Conservation (phyloP, 2,329 filamentous ascomycete genomes). For the Biscogniauxia sp. region DNA sequence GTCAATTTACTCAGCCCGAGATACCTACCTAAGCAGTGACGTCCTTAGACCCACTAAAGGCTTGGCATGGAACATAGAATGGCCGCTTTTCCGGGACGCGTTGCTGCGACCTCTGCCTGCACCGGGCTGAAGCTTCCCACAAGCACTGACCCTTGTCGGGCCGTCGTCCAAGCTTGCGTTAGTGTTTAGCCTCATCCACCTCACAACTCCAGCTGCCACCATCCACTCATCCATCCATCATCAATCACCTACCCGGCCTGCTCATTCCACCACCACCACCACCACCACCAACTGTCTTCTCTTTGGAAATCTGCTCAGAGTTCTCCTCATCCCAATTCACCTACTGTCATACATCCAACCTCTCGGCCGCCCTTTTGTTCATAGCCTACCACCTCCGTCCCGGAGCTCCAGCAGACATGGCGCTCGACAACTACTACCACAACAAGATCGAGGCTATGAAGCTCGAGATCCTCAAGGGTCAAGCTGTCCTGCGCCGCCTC, state of each 20-base stretch:
- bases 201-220: neutral
- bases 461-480: constrained; percentile 99
- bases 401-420: constrained; percentile 64
- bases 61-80: constrained; percentile 23
- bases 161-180: neutral
- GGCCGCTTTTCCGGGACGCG: constrained; percentile 25
- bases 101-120: constrained; percentile 25
- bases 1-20: too few relatives aligned
- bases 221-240: neutral
- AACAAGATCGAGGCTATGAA: constrained; percentile 99
- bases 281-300: neutral
- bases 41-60: neutral
- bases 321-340: neutral
- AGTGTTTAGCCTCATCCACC: constrained; percentile 14
- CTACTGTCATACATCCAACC: neutral
- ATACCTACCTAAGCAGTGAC: too few relatives aligned
- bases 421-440: constrained; percentile 98
- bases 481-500: constrained; percentile 88
- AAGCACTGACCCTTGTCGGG: neutral
- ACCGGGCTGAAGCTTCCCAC: neutral
- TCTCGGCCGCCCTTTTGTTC: neutral
- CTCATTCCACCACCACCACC: too few relatives aligned
- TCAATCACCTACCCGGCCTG: too few relatives aligned
- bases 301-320: neutral
- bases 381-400: constrained; percentile 10